Percentiles rank a stretch among this genome's conserved stretches.
Evolutionary conservation across 352 stramenopile species (phyloP).

Genomic region (Globisporangium yorkense): DNA sequence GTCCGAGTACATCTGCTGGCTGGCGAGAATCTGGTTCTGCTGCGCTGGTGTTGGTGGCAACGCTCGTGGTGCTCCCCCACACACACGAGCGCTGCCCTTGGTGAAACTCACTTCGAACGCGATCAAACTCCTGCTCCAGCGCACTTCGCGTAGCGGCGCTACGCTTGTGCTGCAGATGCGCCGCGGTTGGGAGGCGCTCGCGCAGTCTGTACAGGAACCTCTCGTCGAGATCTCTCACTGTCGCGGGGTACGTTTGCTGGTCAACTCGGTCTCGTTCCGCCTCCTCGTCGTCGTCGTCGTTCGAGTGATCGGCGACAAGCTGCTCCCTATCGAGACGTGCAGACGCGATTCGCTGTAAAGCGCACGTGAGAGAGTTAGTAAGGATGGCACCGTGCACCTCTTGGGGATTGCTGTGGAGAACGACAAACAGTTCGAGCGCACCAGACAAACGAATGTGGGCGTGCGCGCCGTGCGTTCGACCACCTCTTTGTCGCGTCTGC

Average conservation of each 20-base stretch:
- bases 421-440: background rate
- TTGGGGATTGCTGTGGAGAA: too few species aligned
- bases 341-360: too few species aligned
- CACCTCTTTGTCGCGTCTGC: background rate
- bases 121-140: constrained; percentile 11
- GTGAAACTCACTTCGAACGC: background rate
- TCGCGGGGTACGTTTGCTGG: background rate
- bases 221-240: background rate
- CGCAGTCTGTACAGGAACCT: constrained; percentile 24
- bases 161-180: constrained; percentile 8
- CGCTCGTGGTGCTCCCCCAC: background rate
- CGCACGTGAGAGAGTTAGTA: too few species aligned
- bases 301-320: too few species aligned
- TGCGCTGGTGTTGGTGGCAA: background rate
- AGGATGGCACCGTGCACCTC: too few species aligned
- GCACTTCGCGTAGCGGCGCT: background rate
- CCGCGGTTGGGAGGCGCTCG: constrained; percentile 11
- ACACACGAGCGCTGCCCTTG: background rate
- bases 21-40: background rate
- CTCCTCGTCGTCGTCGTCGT: too few species aligned
- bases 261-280: too few species aligned
- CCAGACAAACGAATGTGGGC: constrained; percentile 24
- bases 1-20: too few species aligned
- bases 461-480: constrained; percentile 7
- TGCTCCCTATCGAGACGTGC: too few species aligned